These are phyloP conservation scores for Cryptosporidium sp. DNA, from an alignment of 169 alveolate species.

Conservation along the genomic window DNA sequence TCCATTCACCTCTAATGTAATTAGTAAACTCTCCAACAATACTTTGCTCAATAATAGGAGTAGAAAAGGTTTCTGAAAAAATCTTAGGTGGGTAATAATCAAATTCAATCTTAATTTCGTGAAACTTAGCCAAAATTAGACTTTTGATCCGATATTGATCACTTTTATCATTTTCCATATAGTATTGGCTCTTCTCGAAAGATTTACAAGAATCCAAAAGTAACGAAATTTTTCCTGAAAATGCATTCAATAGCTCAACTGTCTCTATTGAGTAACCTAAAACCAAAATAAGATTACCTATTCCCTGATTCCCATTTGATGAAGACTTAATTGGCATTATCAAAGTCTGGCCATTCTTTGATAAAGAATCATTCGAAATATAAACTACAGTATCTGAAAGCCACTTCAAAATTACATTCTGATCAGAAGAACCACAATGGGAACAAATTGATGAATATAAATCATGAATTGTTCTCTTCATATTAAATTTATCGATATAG, in stretches of 20 bases:
- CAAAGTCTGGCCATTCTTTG: conserved; percentile 6
- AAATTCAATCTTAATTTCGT: background rate
- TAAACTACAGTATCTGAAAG: conserved; percentile 39
- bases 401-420: conserved; percentile 33
- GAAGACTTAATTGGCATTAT: conserved; percentile 58
- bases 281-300: conserved; percentile 1
- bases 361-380: background rate
- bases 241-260: conserved; percentile 61
- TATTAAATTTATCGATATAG: conserved; percentile 40
- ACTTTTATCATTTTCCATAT: background rate
- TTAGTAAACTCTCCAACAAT: conserved; percentile 27
- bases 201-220: conserved; percentile 32
- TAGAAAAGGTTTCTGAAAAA: background rate
- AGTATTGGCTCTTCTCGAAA: background rate
- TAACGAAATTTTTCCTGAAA: conserved; percentile 24
- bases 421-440: conserved; percentile 35
- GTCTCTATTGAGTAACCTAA: conserved; percentile 59
- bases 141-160: background rate
- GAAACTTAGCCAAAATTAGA: background rate
- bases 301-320: background rate
- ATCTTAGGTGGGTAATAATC: conserved; percentile 6
- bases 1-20: conserved; percentile 46
- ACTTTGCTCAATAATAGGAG: conserved; percentile 32
- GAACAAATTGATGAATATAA: conserved; percentile 21
- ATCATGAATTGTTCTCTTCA: conserved; percentile 52